Conservation (phyloP, 805 yeast species). For the Candida rishiriensis region DNA sequence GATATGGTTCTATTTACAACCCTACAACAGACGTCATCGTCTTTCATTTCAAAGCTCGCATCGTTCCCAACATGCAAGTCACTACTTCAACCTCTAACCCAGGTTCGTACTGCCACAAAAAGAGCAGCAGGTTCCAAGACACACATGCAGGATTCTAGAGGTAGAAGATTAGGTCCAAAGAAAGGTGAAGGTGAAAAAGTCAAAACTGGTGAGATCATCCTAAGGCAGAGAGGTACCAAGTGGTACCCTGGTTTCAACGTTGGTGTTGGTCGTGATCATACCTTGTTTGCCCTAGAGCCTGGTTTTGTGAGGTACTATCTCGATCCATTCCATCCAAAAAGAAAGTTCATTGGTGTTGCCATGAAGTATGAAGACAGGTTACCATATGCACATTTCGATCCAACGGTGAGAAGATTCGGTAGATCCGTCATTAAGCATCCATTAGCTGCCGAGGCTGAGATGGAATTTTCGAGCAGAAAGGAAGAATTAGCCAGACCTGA, state of each 20-base stretch:
- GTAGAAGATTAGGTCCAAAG: constrained; percentile 91
- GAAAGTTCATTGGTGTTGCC: constrained; percentile 88
- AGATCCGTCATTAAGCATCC: constrained; percentile 48
- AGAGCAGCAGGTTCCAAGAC: constrained; percentile 94
- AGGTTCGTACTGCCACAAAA: constrained; percentile 86
- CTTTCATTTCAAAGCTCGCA: too few species aligned
- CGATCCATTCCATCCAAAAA: constrained; percentile 94
- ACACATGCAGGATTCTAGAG: constrained; percentile 89
- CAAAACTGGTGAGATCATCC: constrained; percentile 76
- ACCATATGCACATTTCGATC: constrained; percentile 91
- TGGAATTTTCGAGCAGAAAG: constrained; percentile 59
- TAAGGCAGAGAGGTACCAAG: constrained; percentile 93
- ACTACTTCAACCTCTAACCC: constrained; percentile 1
- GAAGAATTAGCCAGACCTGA: constrained; percentile 54
- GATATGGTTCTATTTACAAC: too few species aligned
- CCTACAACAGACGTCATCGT: too few species aligned
- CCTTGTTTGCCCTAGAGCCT: constrained; percentile 85
- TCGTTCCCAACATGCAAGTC: background rate
- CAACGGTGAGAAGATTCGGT: constrained; percentile 83
- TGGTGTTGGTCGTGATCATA: constrained; percentile 89
- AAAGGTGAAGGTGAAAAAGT: constrained; percentile 75
- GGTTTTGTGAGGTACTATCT: constrained; percentile 88
- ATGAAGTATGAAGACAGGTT: constrained; percentile 56
- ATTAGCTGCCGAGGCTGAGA: constrained; percentile 53
- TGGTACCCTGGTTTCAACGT: constrained; percentile 93